Base-by-base conservation (phyloP, 345 rosid species). In the Murraya koenigii region DNA sequence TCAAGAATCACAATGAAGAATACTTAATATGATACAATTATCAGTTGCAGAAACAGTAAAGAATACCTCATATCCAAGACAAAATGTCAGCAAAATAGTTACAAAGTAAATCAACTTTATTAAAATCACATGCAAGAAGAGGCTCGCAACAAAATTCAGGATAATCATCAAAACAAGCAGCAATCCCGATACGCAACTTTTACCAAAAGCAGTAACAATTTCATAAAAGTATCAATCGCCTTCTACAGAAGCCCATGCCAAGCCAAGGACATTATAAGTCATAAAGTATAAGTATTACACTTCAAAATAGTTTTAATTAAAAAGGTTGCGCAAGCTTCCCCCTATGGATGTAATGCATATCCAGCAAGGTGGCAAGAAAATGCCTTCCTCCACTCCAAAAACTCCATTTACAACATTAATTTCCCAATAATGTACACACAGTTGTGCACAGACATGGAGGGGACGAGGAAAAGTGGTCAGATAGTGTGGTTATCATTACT, bases 1-100 rank as follows among this genome's bases (percentile, higher is more conserved):
- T 36, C 35, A 76, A 54, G 58, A 76, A 66, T n/a, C 22, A 66
- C 7, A 56, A 75, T 58, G 77, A 44, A 63, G 83, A 76, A 72
- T 9, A 56, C 63, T 62, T 38, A 68, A 15, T 19, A 76, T 33
- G 56, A 19, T 69, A 10, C 67, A 19, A 74, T 13, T 74, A 32
- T 78, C 63, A 47, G 69, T 74, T n/a, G 38, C 32, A 74, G 52
- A 23, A 64, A 65, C 26, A 47, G 38, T 62, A 73, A 70, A 75
- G 70, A 77, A 44, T 44, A 47, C 28, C 73, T 25, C 20, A 28
- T 30, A 23, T 28, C 35, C 56, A 62, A 39, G 19, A 28, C 35
- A 74, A 8, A 25, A 39, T 23, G 23, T 14, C 6, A 17, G 39
- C 13, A 25, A 61, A 25, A 39, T 19, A 38, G 39, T 22, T 5